These are phyloP conservation scores for Acorus gramineus DNA, from an alignment of 106 monocot species.

Conservation along the genomic window DNA sequence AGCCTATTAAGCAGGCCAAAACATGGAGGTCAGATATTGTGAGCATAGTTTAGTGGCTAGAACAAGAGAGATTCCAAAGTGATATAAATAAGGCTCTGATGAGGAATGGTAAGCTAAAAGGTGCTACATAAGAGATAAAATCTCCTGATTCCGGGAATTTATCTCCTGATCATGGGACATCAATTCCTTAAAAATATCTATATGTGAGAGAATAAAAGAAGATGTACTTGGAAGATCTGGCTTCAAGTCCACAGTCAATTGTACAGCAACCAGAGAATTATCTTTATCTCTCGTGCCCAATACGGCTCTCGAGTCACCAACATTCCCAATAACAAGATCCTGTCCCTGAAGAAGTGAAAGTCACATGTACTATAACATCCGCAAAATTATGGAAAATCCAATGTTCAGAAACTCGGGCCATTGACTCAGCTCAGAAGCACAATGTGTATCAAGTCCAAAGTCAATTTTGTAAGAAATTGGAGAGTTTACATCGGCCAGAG, in stretches of 20 bases:
- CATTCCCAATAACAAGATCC: conserved; percentile 83
- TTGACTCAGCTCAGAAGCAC: not conserved
- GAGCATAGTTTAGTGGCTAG: too few species aligned
- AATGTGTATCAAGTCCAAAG: not conserved
- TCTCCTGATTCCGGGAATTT: too few species aligned
- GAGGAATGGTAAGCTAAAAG: too few species aligned
- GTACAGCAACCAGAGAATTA: conserved; percentile 60
- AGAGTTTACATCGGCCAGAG: not conserved
- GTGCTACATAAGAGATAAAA: too few species aligned
- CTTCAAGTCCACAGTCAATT: conserved; percentile 84
- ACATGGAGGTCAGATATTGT: too few species aligned
- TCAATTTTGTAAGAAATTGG: not conserved
- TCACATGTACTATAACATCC: conserved; percentile 11
- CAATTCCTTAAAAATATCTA: too few species aligned
- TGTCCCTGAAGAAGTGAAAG: conserved; percentile 48
- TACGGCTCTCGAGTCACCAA: conserved; percentile 88
- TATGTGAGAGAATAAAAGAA: not conserved
- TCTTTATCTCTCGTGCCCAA: conserved; percentile 62
- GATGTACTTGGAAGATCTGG: conserved; percentile 86
- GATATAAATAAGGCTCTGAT: too few species aligned
- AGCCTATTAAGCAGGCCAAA: too few species aligned
- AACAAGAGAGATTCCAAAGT: too few species aligned
- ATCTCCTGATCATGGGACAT: too few species aligned
- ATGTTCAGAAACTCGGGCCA: conserved; percentile 6
- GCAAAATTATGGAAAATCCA: conserved; percentile 8